phyloP scores from a whole-genome alignment of 2,329 filamentous ascomycete species.

The Cladosporium sp. region DNA sequence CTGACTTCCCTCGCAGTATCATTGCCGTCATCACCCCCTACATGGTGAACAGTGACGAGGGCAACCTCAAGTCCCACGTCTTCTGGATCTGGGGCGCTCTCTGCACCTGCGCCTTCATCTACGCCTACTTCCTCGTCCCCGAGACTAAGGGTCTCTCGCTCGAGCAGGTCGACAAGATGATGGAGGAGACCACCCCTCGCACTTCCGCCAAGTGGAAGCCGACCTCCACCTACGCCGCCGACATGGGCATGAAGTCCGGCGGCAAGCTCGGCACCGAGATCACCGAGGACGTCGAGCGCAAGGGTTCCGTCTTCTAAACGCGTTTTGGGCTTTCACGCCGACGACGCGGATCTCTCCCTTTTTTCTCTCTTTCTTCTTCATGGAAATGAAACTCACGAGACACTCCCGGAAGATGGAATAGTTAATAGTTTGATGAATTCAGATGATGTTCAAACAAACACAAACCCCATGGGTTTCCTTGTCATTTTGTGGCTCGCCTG shows the following conservation, averaged over 20 bases:
- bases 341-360: background rate
- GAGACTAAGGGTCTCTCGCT: constrained; percentile 56
- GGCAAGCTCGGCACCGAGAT: constrained; percentile 25
- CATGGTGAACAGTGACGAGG: constrained; percentile 55
- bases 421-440: no score
- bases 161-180: constrained; percentile 79
- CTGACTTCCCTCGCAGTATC: constrained; percentile 23
- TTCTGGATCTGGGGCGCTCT: constrained; percentile 40
- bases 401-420: no score
- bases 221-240: constrained; percentile 30
- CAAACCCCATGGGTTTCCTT: no score
- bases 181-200: constrained; percentile 75
- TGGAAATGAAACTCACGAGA: no score
- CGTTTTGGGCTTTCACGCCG: background rate
- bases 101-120: constrained; percentile 47
- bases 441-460: no score
- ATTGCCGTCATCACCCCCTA: constrained; percentile 59
- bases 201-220: constrained; percentile 62
- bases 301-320: constrained; percentile 29
- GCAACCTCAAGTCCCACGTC: constrained; percentile 41
- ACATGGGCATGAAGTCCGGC: constrained; percentile 28
- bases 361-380: background rate
- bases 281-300: constrained; percentile 29
- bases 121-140: constrained; percentile 65
- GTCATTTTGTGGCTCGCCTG: no score